A percentile compares a stretch with the other conserved stretches of the same genome.
These are phyloP conservation scores for Helicocarpus griseus DNA, from an alignment of 2,329 filamentous ascomycete species.

Conservation along the genomic window DNA sequence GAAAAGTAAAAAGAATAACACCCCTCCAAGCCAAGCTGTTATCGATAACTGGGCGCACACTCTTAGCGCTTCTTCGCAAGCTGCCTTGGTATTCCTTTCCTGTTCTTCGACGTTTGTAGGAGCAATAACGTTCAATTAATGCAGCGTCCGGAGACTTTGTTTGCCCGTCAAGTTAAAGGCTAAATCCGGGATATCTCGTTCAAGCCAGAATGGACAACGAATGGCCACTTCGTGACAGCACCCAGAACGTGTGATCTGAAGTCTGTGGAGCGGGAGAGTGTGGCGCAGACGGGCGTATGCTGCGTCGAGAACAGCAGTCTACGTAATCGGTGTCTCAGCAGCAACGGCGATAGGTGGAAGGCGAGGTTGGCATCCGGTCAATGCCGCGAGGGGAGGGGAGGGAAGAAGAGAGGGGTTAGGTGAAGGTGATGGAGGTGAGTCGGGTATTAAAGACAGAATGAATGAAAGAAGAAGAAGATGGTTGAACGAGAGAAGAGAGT, in stretches of 20 bases:
- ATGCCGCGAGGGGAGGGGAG: neutral
- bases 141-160: too few species aligned
- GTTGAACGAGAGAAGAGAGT: neutral
- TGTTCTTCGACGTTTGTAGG: too few species aligned
- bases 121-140: too few species aligned
- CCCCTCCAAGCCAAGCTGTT: too few species aligned
- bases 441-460: too few species aligned
- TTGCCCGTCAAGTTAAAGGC: neutral
- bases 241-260: too few species aligned
- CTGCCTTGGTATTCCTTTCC: too few species aligned
- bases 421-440: neutral
- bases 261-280: neutral
- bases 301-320: neutral
- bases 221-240: too few species aligned
- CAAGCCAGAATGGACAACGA: neutral
- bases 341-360: neutral
- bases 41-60: too few species aligned
- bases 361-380: neutral
- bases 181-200: too few species aligned
- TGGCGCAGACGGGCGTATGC: neutral
- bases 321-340: conserved; percentile 1
- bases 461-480: neutral
- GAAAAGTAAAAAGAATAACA: too few species aligned
- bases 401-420: neutral
- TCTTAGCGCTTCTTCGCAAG: too few species aligned